Base-by-base conservation (phyloP, 306 rosid species). In the Cucumis hystrix region DNA sequence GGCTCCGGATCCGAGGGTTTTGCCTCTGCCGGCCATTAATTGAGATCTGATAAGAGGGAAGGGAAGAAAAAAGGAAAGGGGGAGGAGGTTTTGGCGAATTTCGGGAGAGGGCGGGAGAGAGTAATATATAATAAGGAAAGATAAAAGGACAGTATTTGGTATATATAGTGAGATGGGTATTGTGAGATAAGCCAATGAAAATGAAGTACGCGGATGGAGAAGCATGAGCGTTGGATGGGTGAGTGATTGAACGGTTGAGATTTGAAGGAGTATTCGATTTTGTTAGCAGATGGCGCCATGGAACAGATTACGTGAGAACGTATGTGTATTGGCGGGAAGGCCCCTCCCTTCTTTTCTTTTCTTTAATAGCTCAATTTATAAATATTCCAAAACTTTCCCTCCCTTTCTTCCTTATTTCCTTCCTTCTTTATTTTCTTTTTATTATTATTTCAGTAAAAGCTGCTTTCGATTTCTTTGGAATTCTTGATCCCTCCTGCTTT, bases 1-100 rank as follows among this genome's bases (percentile, higher is more conserved):
- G 4, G 88, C 79, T 0, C 92, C 86, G 6, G 98, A 90, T 79
- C 94, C 96, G 12, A 90, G 70, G 55, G 97, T 88, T 74, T 94
- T 94, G 30, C 92, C 97, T n/a, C 96, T 76, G 11, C 96, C 92
- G n/a, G 89, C 92, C 92, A 88, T 88, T 10, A 28, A 20, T 28
- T 10, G n/a, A 47, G 78, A 64, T 39, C 20, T 30, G 51, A 4
- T 39, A 20, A 20, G 28, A 41, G 49, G 52, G 35, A 17, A 6
- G 1, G 71, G 10, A 37, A 9, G 43, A 16, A 71, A 2, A 6
- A 30, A 30, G 4, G 1, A 1, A 13, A 5, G 0, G 55, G 20
- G 59, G 70, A 20, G 43, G 54, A 25, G 21, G 57, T 17, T 4
- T 1, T 2, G 49, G 23, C 11, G 28, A 51, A 5, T 73, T 47